Evolutionary conservation across 345 rosid species (phyloP), one percentile per base, ranked within the genome.

Genomic region (Firmiana major): DNA sequence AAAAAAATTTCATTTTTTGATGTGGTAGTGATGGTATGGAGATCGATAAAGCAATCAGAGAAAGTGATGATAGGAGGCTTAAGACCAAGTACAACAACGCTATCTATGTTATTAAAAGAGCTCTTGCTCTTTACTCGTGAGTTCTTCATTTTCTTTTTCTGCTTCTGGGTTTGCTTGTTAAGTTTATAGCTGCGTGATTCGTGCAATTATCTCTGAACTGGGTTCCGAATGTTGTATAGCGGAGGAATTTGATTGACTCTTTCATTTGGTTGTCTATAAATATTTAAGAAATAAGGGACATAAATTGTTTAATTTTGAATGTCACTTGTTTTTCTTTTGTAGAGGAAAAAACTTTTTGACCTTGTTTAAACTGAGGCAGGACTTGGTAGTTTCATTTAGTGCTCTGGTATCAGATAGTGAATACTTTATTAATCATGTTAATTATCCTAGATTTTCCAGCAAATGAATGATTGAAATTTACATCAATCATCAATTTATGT

Each of bases 61-160:
- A 84, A 81, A 89, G 98, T 67, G 98, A 90, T 64, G 99, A 96
- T 74, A 84, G 76, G 83, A 88, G 99, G 88, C 91, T 96, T 72
- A 93, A 88, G 89, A 96, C 97, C 40, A 96, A 96, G 86, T 93
- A 92, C 81, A 87, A 88, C 60, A 90, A 92, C 83, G 99, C 99
- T 81, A 86, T 96, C 86, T 86, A 84, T 86, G 97, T 92, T 76
- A 96, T 96, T 76, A 85, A 59, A 80, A 80, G 99, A 88, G 91
- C 99, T 80, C 87, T 96, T 51, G 89, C 98, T 84, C 90, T 96
- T 22, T 96, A 71, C 31, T 71, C 75, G 75, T 71, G 28, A 71
- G 75, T 71, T 51, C 26, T 51, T 71, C n/a, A 15, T 6, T 51
- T 21, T n/a, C n/a, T n/a, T 59, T 59, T 59, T 26, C 11, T 51